Evolutionary conservation across 1,139 yeast genomes (phyloP), one percentile per base, ranked within the genome.

Genomic region (Arxiozyma telluris): DNA sequence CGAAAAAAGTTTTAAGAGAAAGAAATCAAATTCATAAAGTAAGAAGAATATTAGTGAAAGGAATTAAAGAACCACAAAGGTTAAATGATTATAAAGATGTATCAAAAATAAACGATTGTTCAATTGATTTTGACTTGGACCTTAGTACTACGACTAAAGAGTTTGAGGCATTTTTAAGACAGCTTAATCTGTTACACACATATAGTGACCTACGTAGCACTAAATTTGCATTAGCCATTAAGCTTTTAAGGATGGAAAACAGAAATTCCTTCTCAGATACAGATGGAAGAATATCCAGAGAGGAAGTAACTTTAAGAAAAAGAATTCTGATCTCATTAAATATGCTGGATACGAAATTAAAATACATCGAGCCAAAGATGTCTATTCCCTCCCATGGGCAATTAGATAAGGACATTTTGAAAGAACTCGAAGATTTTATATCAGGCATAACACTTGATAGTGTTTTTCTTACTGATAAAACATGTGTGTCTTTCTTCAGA

Each of bases 11-110:
- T 27, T 73, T 91, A 63, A 83, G 82, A 58, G 94, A 89, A 62
- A 76, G 91, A 57, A 80, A 80, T 44, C 90, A 87, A 63, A 96
- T 90, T 0, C 81, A 84, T 58, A 80, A 82, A 59, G 75, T 90
- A 20, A 73, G 96, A 57, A 81, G 80, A 20, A 88, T 87, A 0
- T 73, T 91, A 44, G 59, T 68, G 1, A 57, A 63, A 50, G 68
- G 65, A 49, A 50, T 65, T 38, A 57, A 63, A 20, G 64, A 72
- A 11, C 47, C 53, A 21, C 38, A 41, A 21, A 18, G 34, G 17
- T 18, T 30, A 4, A 47, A 30, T 6, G 47, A 42, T 42, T 45
- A 43, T 34, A 38, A 52, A 23, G 53, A 49, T 25, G n/a, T 51
- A 11, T 27, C 49, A 2, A 52, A 43, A 15, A 46, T 50, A 39